These are phyloP conservation scores for Rhynchosporium agropyri DNA, from an alignment of 2,329 filamentous ascomycete species.

Conservation along the genomic window DNA sequence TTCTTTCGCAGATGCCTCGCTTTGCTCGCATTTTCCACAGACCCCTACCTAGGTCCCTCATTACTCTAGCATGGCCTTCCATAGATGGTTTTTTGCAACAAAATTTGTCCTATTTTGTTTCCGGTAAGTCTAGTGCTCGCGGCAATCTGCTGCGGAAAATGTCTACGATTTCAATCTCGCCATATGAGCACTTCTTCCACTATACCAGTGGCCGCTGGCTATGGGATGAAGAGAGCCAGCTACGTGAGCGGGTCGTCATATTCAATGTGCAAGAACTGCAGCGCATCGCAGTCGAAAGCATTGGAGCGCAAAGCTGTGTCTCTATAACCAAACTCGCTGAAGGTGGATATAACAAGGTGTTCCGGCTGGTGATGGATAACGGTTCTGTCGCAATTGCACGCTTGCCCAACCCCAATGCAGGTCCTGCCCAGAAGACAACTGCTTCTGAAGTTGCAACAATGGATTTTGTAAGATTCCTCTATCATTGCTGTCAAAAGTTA, in stretches of 20 bases:
- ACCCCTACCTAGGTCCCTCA: no score
- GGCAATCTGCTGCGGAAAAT: no score
- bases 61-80: no score
- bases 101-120: neutral
- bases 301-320: slow-evolving; percentile 41
- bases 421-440: slow-evolving; percentile 29
- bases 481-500: neutral
- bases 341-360: slow-evolving; percentile 46
- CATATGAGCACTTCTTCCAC: slow-evolving; percentile 36
- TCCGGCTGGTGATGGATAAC: slow-evolving; percentile 41
- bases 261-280: slow-evolving; percentile 45
- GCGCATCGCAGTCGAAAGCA: slow-evolving; percentile 39
- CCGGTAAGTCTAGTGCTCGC: neutral
- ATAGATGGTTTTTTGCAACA: no score
- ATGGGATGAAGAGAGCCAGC: slow-evolving; percentile 43
- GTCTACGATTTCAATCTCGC: no score
- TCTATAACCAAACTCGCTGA: slow-evolving; percentile 45
- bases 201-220: slow-evolving; percentile 44
- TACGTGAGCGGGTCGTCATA: slow-evolving; percentile 40
- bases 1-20: no score
- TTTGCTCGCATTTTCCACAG: no score
- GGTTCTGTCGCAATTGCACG: slow-evolving; percentile 38
- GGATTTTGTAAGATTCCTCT: slow-evolving; percentile 33
- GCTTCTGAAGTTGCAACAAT: slow-evolving; percentile 38
- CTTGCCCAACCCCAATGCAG: slow-evolving; percentile 32